phyloP scores from a whole-genome alignment of 768 basidiomycete species.

The Flagelloscypha sp. region DNA sequence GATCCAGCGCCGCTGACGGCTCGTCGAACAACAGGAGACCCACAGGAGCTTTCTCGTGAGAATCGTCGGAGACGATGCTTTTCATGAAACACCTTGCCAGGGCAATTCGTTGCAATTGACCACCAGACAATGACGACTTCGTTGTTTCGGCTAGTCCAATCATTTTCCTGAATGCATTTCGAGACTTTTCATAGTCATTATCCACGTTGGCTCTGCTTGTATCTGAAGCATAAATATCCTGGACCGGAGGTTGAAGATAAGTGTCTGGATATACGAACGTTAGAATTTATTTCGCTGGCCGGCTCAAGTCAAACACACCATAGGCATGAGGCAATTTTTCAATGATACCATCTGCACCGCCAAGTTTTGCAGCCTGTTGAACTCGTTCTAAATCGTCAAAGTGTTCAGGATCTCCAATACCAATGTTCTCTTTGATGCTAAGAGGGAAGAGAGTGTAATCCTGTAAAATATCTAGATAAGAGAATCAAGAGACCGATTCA shows the following conservation, averaged over 20 bases:
- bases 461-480: too few species aligned
- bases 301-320: too few species aligned
- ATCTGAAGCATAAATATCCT: too few species aligned
- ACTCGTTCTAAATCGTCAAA: conserved; percentile 29
- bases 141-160: conserved; percentile 21
- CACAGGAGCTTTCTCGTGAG: conserved; percentile 18
- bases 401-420: conserved; percentile 36
- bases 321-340: conserved; percentile 35
- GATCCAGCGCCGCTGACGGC: conserved; percentile 36
- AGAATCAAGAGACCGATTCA: too few species aligned
- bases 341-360: conserved; percentile 41
- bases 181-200: too few species aligned
- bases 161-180: conserved; percentile 22
- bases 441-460: conserved; percentile 47
- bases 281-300: too few species aligned
- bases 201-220: too few species aligned
- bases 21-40: conserved; percentile 35
- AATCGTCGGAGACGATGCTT: conserved; percentile 22
- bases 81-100: conserved; percentile 37
- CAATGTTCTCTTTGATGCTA: conserved; percentile 45
- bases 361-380: conserved; percentile 36
- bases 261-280: too few species aligned
- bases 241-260: conserved; percentile 38
- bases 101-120: conserved; percentile 38
- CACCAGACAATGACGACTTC: conserved; percentile 33